Base-by-base conservation (phyloP, 2,329 filamentous ascomycete species). In the Scleromitrula shiraiana region DNA sequence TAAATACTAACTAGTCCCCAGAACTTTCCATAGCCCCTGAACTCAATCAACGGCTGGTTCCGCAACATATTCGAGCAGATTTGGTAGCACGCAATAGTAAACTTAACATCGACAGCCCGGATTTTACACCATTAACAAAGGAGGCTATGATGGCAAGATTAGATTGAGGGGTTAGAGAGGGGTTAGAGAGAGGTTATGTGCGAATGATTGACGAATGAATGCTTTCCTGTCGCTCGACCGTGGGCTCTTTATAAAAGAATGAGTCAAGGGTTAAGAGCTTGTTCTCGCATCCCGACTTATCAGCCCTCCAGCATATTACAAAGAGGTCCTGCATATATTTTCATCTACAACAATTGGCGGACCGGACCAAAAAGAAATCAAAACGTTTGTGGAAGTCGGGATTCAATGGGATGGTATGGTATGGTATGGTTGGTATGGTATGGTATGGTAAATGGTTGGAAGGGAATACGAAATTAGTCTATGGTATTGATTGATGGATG, bases 111-210 rank as follows among this genome's bases (percentile, higher is more conserved):
- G 90, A 97, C 67, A 88, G 96, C 63, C 88, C 96, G 69, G 90
- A 90, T 68, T 87, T 98, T 69, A 88, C 82, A 60, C 91, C 91
- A 38, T 76, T 98, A 73, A 74, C 85, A 63, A 95, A 89, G 75
- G 85, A 93, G 63, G 88, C 96, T 68, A 97, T 98, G 93, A 88
- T 95, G 73, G 93, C 93, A 51, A 88, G 90, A 69, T 76, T 98
- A 69, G 93, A 98, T 72, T 98, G 85, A 90, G 69, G 22, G 22
- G 15, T n/a, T n/a, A n/a, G n/a, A n/a, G n/a, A n/a, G n/a, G n/a
- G n/a, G n/a, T n/a, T n/a, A n/a, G n/a, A n/a, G n/a, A n/a, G n/a
- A n/a, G n/a, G 49, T 45, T 23, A 53, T 35, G 47, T 41, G 46
- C 50, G 50, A 48, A 60, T 54, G 55, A 64, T 55, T 60, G 53